Conservation (phyloP, 2,329 filamentous ascomycete species). For the Lachnellula cervina region DNA sequence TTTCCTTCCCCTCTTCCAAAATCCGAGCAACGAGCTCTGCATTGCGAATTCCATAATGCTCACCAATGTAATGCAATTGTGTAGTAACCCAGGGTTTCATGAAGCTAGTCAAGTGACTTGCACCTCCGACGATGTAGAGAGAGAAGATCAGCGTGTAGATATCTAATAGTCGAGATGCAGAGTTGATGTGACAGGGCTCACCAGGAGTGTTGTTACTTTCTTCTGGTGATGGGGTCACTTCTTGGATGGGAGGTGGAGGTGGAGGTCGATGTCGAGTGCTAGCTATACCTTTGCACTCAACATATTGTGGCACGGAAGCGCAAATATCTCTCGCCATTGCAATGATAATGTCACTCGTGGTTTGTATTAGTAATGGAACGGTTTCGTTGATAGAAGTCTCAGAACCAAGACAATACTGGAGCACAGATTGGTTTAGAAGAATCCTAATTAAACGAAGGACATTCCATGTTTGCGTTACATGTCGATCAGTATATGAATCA, state of each 20-base stretch:
- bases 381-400: neutral
- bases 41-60: neutral
- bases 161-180: neutral
- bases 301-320: neutral
- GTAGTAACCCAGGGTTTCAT: neutral
- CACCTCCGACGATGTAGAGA: neutral
- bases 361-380: neutral
- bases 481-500: neutral
- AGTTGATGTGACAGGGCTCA: neutral
- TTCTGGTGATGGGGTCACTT: neutral
- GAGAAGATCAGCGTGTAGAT: neutral
- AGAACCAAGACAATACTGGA: neutral
- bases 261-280: neutral
- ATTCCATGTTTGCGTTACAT: neutral
- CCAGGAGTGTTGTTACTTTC: neutral
- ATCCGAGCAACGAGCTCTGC: neutral
- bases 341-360: neutral
- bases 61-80: neutral
- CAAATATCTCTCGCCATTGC: neutral
- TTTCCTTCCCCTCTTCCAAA: constrained; percentile 1
- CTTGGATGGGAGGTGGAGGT: neutral
- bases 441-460: neutral
- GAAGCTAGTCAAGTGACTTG: neutral
- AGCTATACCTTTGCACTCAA: neutral
- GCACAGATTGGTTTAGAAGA: neutral